Evolutionary conservation across 345 rosid genomes (phyloP).

Genomic region (Stellera chamaejasme): DNA sequence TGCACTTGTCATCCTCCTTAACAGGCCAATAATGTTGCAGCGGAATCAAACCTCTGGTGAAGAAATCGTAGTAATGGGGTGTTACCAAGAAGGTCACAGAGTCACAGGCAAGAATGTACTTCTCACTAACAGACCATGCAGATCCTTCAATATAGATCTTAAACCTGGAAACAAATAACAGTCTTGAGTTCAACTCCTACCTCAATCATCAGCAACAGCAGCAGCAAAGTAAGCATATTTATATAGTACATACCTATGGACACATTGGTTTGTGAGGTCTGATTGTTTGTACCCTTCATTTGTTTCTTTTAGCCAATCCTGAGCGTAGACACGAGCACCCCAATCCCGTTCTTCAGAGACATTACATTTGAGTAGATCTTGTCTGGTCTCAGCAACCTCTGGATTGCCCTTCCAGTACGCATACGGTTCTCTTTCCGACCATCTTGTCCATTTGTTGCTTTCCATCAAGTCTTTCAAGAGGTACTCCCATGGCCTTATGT

Average conservation of each 20-base stretch:
- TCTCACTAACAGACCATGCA: conserved; percentile 84
- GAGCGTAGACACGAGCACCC: conserved; percentile 77
- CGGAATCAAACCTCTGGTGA: conserved; percentile 58
- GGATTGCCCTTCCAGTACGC: conserved; percentile 98
- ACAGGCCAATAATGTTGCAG: conserved; percentile 73
- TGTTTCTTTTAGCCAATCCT: conserved; percentile 74
- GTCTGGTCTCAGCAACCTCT: conserved; percentile 49
- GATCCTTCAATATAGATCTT: conserved; percentile 84
- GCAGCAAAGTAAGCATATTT: background rate
- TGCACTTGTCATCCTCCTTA: conserved; percentile 51
- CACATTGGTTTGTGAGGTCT: conserved; percentile 68
- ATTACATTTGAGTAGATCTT: conserved; percentile 71
- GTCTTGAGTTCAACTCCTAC: too few species aligned
- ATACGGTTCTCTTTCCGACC: conserved; percentile 67
- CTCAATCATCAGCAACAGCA: background rate
- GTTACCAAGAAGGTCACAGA: conserved; percentile 53
- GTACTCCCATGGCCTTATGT: conserved; percentile 64
- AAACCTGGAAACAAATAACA: conserved; percentile 29
- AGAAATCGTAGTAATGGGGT: conserved; percentile 64
- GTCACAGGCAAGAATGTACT: conserved; percentile 80
- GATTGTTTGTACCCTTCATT: conserved; percentile 71
- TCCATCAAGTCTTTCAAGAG: conserved; percentile 39
- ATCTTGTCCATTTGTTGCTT: conserved; percentile 36
- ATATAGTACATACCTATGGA: conserved; percentile 45
- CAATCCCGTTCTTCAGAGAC: conserved; percentile 61